A percentile compares a stretch with the other conserved stretches of the same genome.
Conservation (phyloP, 2,329 filamentous ascomycete species). For the Cladophialophora immunda region DNA sequence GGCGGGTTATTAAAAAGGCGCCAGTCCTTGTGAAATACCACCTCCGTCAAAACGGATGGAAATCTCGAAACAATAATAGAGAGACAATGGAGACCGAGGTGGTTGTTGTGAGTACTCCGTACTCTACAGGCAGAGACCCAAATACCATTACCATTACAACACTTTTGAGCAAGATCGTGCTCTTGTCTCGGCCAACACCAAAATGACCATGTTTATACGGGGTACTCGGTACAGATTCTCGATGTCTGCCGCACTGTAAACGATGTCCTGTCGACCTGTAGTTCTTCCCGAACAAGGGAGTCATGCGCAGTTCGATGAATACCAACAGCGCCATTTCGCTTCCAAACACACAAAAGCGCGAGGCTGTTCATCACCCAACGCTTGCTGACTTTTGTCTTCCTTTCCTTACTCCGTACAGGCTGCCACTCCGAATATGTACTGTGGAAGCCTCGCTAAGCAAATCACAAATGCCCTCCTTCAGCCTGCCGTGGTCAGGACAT, state of each 20-base stretch:
- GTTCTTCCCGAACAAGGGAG: background rate
- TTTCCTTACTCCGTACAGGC: background rate
- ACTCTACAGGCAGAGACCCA: too few relatives aligned
- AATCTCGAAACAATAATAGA: too few relatives aligned
- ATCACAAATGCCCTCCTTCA: constrained; percentile 2
- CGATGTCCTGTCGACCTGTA: constrained; percentile 5
- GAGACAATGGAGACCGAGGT: too few relatives aligned
- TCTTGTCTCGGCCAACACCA: background rate
- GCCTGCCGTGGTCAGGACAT: constrained; percentile 46
- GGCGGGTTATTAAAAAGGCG: too few relatives aligned
- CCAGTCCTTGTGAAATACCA: too few relatives aligned
- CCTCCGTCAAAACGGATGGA: too few relatives aligned
- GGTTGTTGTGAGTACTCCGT: too few relatives aligned
- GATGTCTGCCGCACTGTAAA: background rate
- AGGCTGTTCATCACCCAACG: background rate
- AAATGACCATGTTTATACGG: background rate
- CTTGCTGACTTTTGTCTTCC: background rate
- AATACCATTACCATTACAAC: too few relatives aligned
- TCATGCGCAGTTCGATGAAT: background rate
- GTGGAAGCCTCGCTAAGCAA: background rate
- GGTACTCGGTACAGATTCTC: background rate
- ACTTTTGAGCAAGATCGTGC: too few relatives aligned
- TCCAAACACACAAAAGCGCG: background rate
- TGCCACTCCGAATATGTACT: background rate
- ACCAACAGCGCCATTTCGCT: background rate